Conservation (phyloP, 2,329 filamentous ascomycete genomes). For the Ramichloridium luteum region DNA sequence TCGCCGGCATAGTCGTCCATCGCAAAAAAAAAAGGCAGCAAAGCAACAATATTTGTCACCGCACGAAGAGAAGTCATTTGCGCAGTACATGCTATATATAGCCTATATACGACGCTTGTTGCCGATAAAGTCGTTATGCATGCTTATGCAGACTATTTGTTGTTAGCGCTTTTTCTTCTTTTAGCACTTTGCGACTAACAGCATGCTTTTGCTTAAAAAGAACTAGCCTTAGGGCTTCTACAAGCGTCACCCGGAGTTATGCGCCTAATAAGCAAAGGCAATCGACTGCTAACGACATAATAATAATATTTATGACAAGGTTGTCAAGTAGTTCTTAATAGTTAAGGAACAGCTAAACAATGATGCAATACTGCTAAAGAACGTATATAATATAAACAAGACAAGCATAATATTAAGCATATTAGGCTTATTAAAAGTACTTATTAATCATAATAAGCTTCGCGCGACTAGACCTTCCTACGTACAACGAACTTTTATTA, state of each 20-base stretch:
- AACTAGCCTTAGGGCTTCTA: constrained; percentile 14
- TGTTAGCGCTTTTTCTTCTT: constrained; percentile 5
- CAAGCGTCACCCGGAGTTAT: constrained; percentile 17
- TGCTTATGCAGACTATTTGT: constrained; percentile 7
- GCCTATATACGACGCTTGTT: constrained; percentile 8
- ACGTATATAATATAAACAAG: constrained; percentile 28
- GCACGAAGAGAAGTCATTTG: constrained; percentile 8
- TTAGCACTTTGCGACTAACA: constrained; percentile 3
- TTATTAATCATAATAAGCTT: constrained; percentile 20
- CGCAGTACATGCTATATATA: constrained; percentile 9
- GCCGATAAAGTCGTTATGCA: constrained; percentile 11
- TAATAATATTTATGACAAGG: constrained; percentile 23
- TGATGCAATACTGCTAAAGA: constrained; percentile 17
- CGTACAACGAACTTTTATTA: constrained; percentile 18
- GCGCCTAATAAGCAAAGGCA: constrained; percentile 16
- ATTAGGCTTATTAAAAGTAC: constrained; percentile 22
- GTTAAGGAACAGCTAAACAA: constrained; percentile 19
- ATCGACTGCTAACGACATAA: constrained; percentile 20
- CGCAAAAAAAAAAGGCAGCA: not conserved
- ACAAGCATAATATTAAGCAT: constrained; percentile 24
- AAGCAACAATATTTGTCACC: not conserved
- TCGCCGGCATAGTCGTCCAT: not conserved
- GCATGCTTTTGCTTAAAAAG: constrained; percentile 10
- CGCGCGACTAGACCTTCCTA: constrained; percentile 16
- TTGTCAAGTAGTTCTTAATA: constrained; percentile 22